These are phyloP conservation scores for Fistulinella cinereoalba DNA, from an alignment of 1,284 basidiomycete species.

Conservation along the genomic window DNA sequence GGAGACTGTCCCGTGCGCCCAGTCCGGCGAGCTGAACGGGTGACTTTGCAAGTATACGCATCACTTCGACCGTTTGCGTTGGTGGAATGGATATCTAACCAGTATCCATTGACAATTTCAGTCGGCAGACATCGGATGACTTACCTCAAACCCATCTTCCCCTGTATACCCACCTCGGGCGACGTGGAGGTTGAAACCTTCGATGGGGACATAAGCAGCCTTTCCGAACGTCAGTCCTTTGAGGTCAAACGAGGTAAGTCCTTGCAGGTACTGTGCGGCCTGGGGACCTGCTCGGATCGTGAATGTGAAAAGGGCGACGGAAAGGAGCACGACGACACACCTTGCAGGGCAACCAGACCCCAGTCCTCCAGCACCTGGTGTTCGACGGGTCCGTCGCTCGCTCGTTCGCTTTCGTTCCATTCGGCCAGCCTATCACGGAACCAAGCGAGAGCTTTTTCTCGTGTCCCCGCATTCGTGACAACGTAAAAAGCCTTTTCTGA, in stretches of 20 bases:
- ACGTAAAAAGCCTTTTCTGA: constrained; percentile 83
- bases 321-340: constrained; percentile 39
- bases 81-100: constrained; percentile 87
- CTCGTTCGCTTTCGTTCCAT: constrained; percentile 67
- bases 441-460: constrained; percentile 80
- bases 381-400: constrained; percentile 60
- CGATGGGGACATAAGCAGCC: constrained; percentile 73
- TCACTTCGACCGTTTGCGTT: constrained; percentile 67
- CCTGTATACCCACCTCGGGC: constrained; percentile 98
- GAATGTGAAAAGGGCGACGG: no score
- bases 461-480: constrained; percentile 93
- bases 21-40: constrained; percentile 88
- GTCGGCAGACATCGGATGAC: constrained; percentile 13
- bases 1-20: constrained; percentile 89
- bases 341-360: constrained; percentile 92
- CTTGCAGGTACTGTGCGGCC: constrained; percentile 75
- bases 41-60: constrained; percentile 65
- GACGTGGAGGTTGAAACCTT: constrained; percentile 82
- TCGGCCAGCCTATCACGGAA: constrained; percentile 64
- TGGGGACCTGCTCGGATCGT: constrained; percentile 63
- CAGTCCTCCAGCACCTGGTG: constrained; percentile 81
- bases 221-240: constrained; percentile 75
- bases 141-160: constrained; percentile 95
- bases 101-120: neutral
- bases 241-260: constrained; percentile 73